Evolutionary conservation across 768 basidiomycete species (phyloP), one percentile per base, ranked within the genome.

Genomic region (Dendrothele bispora): DNA sequence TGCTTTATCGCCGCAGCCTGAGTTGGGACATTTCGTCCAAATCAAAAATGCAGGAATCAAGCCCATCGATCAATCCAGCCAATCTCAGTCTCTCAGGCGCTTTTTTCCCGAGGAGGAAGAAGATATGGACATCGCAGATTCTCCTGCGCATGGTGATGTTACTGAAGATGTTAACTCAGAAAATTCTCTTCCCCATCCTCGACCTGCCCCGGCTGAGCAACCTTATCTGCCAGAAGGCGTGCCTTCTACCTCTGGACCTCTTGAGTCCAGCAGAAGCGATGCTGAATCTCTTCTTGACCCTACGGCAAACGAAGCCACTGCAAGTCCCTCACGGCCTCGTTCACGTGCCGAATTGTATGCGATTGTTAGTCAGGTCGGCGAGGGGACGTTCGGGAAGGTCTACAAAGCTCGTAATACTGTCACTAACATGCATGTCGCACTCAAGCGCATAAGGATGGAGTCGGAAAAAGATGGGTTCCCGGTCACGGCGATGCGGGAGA

Each of bases 391-490:
- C 41, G 56, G 56, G 14, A 55, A 55, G 39, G 56, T 58, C n/a
- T 80, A 58, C 46, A 55, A 58, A 39, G 56, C 56, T 3, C 36
- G 43, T 15, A 94, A 95, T 55, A 83, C 79, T 8, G 73, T 85
- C 39, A 86, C 82, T n/a, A 86, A 83, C 29, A 63, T 76, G 11
- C 72, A 86, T 52, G 94, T 98, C 30, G 97, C 97, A 15, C 69
- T 99, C 54, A 99, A 99, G 73, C 82, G 94, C 44, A 98, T 99
- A 60, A 80, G 95, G 35, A 97, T 99, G 95, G 97, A 99, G 64
- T 80, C 88, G 5, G 97, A 99, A 69, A 84, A 82, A 59, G 97
- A 99, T 62, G 97, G 97, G 0, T 99, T 99, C 66, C 97, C 97
- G 12, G 92, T 99, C 6, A 99, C 97, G 24, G 94, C 97, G 1